A percentile compares a stretch with the other conserved stretches of the same genome.
These are phyloP conservation scores for Coccomyxa subellipsoidea DNA, from an alignment of 163 green algal species.

Conservation along the genomic window DNA sequence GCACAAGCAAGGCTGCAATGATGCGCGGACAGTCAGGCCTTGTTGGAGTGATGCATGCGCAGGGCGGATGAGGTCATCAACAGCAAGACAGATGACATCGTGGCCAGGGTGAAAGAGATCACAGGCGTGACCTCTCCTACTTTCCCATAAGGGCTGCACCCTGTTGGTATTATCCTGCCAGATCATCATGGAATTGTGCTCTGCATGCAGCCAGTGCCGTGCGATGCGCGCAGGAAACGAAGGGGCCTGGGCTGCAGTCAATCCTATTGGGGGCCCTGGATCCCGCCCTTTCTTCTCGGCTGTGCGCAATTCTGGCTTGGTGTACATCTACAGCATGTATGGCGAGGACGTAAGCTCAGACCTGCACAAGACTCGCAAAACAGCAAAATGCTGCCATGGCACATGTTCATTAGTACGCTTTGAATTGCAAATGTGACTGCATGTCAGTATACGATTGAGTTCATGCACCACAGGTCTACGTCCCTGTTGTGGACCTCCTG, in stretches of 20 bases:
- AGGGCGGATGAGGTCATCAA: constrained; percentile 49
- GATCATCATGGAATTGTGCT: not conserved
- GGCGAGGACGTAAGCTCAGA: not conserved
- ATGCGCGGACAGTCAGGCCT: not conserved
- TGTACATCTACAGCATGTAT: not conserved
- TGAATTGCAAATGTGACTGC: too few species aligned
- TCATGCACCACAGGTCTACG: not conserved
- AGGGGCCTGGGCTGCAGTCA: constrained; percentile 24
- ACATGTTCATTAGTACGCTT: not conserved
- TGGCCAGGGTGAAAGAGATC: constrained; percentile 28
- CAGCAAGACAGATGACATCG: constrained; percentile 22
- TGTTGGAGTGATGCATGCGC: not conserved
- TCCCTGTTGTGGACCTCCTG: not conserved
- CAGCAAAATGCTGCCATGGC: not conserved
- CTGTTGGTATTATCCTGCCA: not conserved
- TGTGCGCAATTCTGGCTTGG: not conserved
- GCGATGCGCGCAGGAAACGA: not conserved
- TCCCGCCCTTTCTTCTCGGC: not conserved
- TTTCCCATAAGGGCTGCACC: too few species aligned
- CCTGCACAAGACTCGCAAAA: not conserved
- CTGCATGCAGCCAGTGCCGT: not conserved
- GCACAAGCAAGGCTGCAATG: not conserved
- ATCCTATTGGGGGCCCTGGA: constrained; percentile 24
- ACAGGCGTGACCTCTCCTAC: constrained; percentile 28
- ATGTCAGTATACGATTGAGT: too few species aligned